Evolutionary conservation across 768 basidiomycete species (phyloP).

Genomic region (Rhodosporidiobolus sp.): DNA sequence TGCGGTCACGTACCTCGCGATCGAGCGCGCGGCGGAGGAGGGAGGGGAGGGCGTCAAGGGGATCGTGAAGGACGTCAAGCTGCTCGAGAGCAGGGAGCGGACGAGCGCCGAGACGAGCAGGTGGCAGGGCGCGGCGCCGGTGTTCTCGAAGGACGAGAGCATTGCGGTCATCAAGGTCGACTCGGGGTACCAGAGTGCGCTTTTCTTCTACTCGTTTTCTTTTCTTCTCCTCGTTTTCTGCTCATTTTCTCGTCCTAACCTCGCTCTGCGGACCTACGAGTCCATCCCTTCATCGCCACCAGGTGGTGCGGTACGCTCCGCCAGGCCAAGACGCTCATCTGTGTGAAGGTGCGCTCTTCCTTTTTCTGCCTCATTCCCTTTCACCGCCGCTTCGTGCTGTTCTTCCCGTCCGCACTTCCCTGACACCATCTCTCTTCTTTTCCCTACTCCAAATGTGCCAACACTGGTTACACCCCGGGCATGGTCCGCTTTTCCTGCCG

Average conservation of each 20-base stretch:
- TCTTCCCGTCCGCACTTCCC: slow-evolving; percentile 40
- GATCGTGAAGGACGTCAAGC: slow-evolving; percentile 4
- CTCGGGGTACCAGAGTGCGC: slow-evolving; percentile 52
- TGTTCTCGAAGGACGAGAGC: slow-evolving; percentile 54
- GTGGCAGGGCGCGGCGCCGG: slow-evolving; percentile 49
- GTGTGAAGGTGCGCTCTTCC: slow-evolving; percentile 32
- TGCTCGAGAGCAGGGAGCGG: slow-evolving; percentile 25
- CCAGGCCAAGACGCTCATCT: slow-evolving; percentile 40
- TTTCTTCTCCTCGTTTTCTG: background rate
- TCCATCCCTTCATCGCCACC: slow-evolving; percentile 55
- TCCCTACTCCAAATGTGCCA: slow-evolving; percentile 53
- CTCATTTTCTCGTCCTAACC: background rate
- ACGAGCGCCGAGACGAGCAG: slow-evolving; percentile 28
- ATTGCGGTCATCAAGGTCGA: slow-evolving; percentile 53
- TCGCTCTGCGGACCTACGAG: slow-evolving; percentile 20
- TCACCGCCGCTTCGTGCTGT: too few species aligned
- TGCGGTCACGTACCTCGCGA: slow-evolving; percentile 50
- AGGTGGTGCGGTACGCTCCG: slow-evolving; percentile 53
- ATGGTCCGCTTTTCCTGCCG: slow-evolving; percentile 28
- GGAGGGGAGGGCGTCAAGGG: slow-evolving; percentile 1
- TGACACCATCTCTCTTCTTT: slow-evolving; percentile 49
- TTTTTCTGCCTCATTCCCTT: slow-evolving; percentile 45
- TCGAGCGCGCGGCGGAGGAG: slow-evolving; percentile 45
- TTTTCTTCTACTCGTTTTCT: background rate
- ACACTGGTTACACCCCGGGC: slow-evolving; percentile 46